A percentile compares a stretch with the other conserved stretches of the same genome.
Evolutionary conservation across 371 early-diverging fungal genomes (phyloP).

Genomic region (Mortierella sp.): DNA sequence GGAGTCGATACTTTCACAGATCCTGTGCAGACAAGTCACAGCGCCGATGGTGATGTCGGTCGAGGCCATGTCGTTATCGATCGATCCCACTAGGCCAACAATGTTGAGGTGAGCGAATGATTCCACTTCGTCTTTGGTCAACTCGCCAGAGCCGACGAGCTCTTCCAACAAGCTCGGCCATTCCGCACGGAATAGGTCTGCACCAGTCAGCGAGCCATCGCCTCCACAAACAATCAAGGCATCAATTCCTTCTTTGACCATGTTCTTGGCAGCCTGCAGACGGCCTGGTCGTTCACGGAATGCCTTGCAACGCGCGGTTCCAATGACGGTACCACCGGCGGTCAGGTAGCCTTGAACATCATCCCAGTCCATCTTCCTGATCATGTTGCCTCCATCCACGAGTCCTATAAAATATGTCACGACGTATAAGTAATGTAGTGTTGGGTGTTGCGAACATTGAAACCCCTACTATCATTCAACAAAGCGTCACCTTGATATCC

Average conservation of each 20-base stretch:
- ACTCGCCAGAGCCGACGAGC: slow-evolving; percentile 64
- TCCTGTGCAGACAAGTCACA: slow-evolving; percentile 95
- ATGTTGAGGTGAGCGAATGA: slow-evolving; percentile 82
- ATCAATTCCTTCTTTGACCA: slow-evolving; percentile 94
- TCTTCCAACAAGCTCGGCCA: slow-evolving; percentile 89
- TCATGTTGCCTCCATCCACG: slow-evolving; percentile 92
- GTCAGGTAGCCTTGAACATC: slow-evolving; percentile 90
- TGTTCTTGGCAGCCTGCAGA: slow-evolving; percentile 85
- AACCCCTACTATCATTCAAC: no score
- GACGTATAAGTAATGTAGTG: no score
- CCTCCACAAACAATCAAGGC: slow-evolving; percentile 98
- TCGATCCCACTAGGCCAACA: slow-evolving; percentile 96
- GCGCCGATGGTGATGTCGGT: slow-evolving; percentile 99
- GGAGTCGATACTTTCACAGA: slow-evolving; percentile 97
- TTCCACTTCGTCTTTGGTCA: slow-evolving; percentile 68
- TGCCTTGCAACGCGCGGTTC: slow-evolving; percentile 92
- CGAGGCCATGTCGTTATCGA: slow-evolving; percentile 97
- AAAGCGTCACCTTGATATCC: slow-evolving; percentile 93
- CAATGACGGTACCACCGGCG: slow-evolving; percentile 97
- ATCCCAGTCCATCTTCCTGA: slow-evolving; percentile 89
- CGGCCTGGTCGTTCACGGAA: slow-evolving; percentile 94
- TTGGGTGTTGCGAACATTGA: no score
- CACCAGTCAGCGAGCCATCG: slow-evolving; percentile 99
- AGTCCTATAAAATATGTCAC: no score
- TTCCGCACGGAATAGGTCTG: slow-evolving; percentile 92